Percentiles rank a stretch among this genome's conserved stretches.
Conservation (phyloP, 805 yeast species). For the Saturnispora saitoi region DNA sequence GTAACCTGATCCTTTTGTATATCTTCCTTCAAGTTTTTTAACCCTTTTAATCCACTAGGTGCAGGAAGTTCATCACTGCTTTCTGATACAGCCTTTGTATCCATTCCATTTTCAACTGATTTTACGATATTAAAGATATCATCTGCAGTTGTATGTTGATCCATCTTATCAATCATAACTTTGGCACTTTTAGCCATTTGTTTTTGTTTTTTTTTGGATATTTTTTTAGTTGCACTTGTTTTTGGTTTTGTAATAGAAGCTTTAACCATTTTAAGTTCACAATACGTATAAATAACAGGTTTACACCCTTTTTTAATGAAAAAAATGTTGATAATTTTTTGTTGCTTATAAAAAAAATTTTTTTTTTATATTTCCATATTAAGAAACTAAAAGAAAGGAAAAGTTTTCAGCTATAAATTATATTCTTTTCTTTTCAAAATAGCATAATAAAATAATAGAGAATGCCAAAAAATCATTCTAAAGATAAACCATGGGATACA, state of each 20-base stretch:
- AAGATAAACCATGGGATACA: conserved; percentile 97
- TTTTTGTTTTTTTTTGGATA: conserved; percentile 19
- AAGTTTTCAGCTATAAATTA: background rate
- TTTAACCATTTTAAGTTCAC: background rate
- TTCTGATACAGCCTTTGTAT: conserved; percentile 10
- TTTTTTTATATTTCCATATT: background rate
- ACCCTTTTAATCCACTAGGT: conserved; percentile 27
- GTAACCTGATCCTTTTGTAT: conserved; percentile 31
- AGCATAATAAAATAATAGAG: background rate
- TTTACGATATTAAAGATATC: conserved; percentile 16
- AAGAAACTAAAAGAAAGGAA: background rate
- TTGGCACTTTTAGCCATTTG: conserved; percentile 19
- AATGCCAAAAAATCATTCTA: conserved; percentile 90
- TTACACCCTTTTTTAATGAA: background rate
- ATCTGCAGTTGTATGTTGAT: conserved; percentile 18
- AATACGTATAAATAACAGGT: background rate
- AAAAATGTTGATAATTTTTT: background rate
- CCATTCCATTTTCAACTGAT: conserved; percentile 11
- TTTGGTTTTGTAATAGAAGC: background rate
- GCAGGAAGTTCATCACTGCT: background rate
- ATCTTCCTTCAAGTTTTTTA: conserved; percentile 34
- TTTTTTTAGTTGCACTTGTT: background rate
- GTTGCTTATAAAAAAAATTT: background rate
- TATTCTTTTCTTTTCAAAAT: background rate
- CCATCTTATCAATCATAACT: conserved; percentile 23